A percentile compares a stretch with the other conserved stretches of the same genome.
phyloP scores from a whole-genome alignment of 768 basidiomycete genomes.

The Scleroderma citrinum region DNA sequence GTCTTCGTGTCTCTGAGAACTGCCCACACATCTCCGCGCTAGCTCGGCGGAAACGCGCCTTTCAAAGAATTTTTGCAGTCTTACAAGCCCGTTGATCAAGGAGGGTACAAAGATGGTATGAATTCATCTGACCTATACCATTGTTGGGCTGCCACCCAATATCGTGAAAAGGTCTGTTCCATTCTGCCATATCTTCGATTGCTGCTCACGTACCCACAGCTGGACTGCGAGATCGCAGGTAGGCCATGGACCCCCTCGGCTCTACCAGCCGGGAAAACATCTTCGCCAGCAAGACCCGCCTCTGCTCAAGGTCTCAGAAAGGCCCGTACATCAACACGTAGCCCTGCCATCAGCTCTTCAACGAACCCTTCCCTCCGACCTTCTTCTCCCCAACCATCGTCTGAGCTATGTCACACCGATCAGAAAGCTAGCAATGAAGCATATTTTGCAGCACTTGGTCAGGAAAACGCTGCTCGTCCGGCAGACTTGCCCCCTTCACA shows the following conservation, averaged over 20 bases:
- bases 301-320: conserved; percentile 84
- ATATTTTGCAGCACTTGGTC: conserved; percentile 82
- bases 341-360: conserved; percentile 44
- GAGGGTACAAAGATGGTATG: conserved; percentile 61
- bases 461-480: conserved; percentile 72
- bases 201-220: conserved; percentile 41
- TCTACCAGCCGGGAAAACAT: conserved; percentile 48
- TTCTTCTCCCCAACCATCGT: conserved; percentile 37
- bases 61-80: conserved; percentile 75
- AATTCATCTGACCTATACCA: conserved; percentile 77
- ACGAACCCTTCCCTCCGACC: conserved; percentile 47
- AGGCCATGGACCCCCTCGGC: conserved; percentile 74
- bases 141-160: conserved; percentile 91
- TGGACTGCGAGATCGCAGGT: conserved; percentile 71
- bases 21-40: conserved; percentile 7
- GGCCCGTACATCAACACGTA: conserved; percentile 67
- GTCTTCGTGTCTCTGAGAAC: conserved; percentile 3
- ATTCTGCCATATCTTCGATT: not conserved
- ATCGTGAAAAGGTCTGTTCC: conserved; percentile 76
- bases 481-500: conserved; percentile 85
- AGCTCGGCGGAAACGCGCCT: conserved; percentile 86
- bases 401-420: conserved; percentile 36
- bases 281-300: conserved; percentile 53
- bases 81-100: conserved; percentile 59
- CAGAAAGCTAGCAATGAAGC: conserved; percentile 80